phyloP scores from a whole-genome alignment of 2,329 filamentous ascomycete species.

The Pseudogymnoascus sp. region DNA sequence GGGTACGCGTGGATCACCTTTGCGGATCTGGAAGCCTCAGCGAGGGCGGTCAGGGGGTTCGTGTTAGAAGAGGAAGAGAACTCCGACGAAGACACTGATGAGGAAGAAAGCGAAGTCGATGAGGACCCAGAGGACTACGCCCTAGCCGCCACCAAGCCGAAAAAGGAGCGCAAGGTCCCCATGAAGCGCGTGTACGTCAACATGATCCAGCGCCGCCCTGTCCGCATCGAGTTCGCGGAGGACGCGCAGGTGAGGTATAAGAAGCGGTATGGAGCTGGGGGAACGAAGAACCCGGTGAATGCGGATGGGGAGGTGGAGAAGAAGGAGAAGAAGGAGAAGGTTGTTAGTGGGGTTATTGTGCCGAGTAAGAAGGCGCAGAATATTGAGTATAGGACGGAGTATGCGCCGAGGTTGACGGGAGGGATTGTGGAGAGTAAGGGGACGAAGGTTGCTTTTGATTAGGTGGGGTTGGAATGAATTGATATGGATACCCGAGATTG shows the following conservation, averaged over 20 bases:
- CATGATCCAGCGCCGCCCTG: slow-evolving; percentile 65
- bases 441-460: slow-evolving; percentile 66
- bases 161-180: slow-evolving; percentile 54
- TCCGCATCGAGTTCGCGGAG: slow-evolving; percentile 90
- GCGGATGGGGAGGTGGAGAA: slow-evolving; percentile 15
- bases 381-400: slow-evolving; percentile 39
- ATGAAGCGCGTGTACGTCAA: slow-evolving; percentile 78
- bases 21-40: slow-evolving; percentile 65
- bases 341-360: slow-evolving; percentile 17
- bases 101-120: slow-evolving; percentile 28
- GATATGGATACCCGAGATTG: not conserved
- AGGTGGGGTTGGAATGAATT: not conserved
- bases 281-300: slow-evolving; percentile 33
- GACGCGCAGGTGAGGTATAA: slow-evolving; percentile 84
- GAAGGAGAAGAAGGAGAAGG: slow-evolving; percentile 23
- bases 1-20: slow-evolving; percentile 96
- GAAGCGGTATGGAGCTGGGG: slow-evolving; percentile 81
- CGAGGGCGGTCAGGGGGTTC: slow-evolving; percentile 73
- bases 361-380: slow-evolving; percentile 34
- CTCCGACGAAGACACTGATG: slow-evolving; percentile 28
- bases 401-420: slow-evolving; percentile 60
- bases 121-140: slow-evolving; percentile 29
- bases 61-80: slow-evolving; percentile 55
- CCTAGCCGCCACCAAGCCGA: slow-evolving; percentile 39
- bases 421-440: slow-evolving; percentile 71